A percentile compares a stretch with the other conserved stretches of the same genome.
Evolutionary conservation across 129 eudicot species (phyloP).

Genomic region (Sambucus nigra): DNA sequence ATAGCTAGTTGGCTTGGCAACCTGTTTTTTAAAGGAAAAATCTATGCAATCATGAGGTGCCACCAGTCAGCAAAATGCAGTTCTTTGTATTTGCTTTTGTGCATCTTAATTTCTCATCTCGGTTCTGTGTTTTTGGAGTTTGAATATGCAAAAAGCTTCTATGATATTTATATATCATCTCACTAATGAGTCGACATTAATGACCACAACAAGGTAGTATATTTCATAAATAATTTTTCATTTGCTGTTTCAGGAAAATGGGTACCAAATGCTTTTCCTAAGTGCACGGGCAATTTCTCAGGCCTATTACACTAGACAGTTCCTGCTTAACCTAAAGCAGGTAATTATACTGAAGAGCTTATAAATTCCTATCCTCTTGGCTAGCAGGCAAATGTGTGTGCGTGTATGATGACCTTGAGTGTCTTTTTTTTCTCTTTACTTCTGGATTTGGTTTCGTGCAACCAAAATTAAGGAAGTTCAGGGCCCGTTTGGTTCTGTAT

Average conservation of each 20-base stretch:
- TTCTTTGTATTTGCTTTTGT: too few relatives aligned
- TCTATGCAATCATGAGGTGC: too few relatives aligned
- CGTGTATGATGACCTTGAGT: not conserved
- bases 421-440: not conserved
- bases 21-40: too few relatives aligned
- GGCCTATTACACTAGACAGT: constrained; percentile 78
- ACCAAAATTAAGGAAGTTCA: not conserved
- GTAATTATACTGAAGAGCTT: constrained; percentile 15
- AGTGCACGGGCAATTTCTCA: constrained; percentile 98
- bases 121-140: too few relatives aligned
- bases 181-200: too few relatives aligned
- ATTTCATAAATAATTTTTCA: not conserved
- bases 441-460: not conserved
- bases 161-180: too few relatives aligned
- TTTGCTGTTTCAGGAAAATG: constrained; percentile 72
- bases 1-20: constrained; percentile 1
- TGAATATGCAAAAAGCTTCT: too few relatives aligned
- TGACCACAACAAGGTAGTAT: constrained; percentile 2
- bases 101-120: too few relatives aligned
- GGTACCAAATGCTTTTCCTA: constrained; percentile 83
- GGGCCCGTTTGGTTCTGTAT: too few relatives aligned
- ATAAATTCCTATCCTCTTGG: not conserved
- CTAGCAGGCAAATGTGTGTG: not conserved
- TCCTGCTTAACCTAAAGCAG: constrained; percentile 85
- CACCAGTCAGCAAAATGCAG: too few relatives aligned